Percentiles rank a stretch among this genome's conserved stretches.
Evolutionary conservation across 805 yeast genomes (phyloP).

Genomic region (Tetrapisispora fleetii): DNA sequence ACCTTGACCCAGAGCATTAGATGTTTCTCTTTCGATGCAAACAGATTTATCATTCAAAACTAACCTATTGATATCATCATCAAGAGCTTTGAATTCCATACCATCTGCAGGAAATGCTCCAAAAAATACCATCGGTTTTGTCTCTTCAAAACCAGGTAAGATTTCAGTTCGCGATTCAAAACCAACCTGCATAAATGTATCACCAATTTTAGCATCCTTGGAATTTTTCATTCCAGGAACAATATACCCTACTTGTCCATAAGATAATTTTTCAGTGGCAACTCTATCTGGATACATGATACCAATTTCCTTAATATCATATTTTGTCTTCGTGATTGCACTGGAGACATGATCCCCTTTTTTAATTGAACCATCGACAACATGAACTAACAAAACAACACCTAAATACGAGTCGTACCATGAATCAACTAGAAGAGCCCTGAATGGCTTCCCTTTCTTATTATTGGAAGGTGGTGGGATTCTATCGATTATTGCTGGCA

Average conservation of each 20-base stretch:
- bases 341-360: conserved; percentile 70
- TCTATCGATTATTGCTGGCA: conserved; percentile 72
- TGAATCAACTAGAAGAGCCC: conserved; percentile 66
- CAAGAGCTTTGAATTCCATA: conserved; percentile 75
- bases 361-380: conserved; percentile 72
- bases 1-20: conserved; percentile 92
- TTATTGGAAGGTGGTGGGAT: conserved; percentile 71
- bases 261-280: conserved; percentile 50
- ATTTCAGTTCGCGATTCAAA: conserved; percentile 51
- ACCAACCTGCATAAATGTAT: conserved; percentile 64
- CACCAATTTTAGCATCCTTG: conserved; percentile 82
- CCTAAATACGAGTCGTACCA: conserved; percentile 95
- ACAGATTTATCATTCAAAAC: conserved; percentile 91
- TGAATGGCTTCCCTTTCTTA: conserved; percentile 47
- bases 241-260: conserved; percentile 93
- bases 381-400: conserved; percentile 72
- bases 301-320: conserved; percentile 89
- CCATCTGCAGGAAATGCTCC: conserved; percentile 98
- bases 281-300: conserved; percentile 87
- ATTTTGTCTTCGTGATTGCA: conserved; percentile 64
- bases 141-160: conserved; percentile 90
- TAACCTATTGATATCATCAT: conserved; percentile 80
- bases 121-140: conserved; percentile 96
- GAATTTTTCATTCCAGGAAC: conserved; percentile 92
- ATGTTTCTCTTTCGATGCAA: conserved; percentile 78